phyloP scores from a whole-genome alignment of 331 rosid species.

The Quercus tomentella region DNA sequence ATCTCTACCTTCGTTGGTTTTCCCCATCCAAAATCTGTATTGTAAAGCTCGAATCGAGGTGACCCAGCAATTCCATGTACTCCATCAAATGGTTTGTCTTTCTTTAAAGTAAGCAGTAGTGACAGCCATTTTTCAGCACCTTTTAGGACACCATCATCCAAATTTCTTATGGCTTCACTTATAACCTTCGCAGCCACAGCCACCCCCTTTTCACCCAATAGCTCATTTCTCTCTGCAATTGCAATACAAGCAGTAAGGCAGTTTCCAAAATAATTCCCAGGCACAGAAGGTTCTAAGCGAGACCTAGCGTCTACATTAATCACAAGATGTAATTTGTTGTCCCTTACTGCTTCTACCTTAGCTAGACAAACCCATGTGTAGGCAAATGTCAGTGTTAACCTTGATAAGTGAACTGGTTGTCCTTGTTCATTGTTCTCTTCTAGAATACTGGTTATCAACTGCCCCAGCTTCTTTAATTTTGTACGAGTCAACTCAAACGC shows the following conservation, averaged over 20 bases:
- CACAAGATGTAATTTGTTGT: neutral
- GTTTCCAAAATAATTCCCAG: slow-evolving; percentile 38
- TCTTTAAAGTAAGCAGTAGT: neutral
- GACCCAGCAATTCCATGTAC: slow-evolving; percentile 25
- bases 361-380: slow-evolving; percentile 26
- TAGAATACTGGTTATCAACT: neutral
- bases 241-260: neutral
- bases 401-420: slow-evolving; percentile 15
- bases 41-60: slow-evolving; percentile 32
- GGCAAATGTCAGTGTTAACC: slow-evolving; percentile 21
- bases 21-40: slow-evolving; percentile 47
- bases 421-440: neutral
- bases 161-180: neutral
- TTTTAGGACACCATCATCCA: neutral
- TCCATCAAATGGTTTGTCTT: too few relatives aligned
- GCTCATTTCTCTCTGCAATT: neutral
- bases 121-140: slow-evolving; percentile 9
- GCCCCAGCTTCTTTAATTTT: slow-evolving; percentile 9
- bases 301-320: slow-evolving; percentile 28
- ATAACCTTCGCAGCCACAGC: slow-evolving; percentile 17
- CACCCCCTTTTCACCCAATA: slow-evolving; percentile 12
- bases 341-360: slow-evolving; percentile 9
- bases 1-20: slow-evolving; percentile 39
- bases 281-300: slow-evolving; percentile 26
- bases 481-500: slow-evolving; percentile 2